A percentile compares a stretch with the other conserved stretches of the same genome.
These are phyloP conservation scores for Amanita rimosa DNA, from an alignment of 768 basidiomycete genomes.

Conservation along the genomic window DNA sequence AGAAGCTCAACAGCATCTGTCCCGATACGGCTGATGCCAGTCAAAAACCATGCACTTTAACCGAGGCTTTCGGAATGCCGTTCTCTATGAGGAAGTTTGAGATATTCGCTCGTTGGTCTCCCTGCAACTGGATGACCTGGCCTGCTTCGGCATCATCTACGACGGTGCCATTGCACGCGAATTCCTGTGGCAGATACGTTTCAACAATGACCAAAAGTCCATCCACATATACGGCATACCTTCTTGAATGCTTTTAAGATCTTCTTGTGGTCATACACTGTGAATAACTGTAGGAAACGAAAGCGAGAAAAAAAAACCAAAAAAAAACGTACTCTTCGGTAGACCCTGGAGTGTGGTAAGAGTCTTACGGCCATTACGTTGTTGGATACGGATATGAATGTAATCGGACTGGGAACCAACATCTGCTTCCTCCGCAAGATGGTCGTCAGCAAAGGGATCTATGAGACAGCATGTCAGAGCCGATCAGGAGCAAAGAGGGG, in stretches of 20 bases:
- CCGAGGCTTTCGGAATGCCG: conserved; percentile 63
- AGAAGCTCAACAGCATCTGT: too few species aligned
- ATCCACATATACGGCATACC: conserved; percentile 27
- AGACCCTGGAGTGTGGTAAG: conserved; percentile 95
- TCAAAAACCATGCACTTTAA: conserved; percentile 88
- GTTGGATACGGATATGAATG: conserved; percentile 96
- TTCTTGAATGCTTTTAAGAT: conserved; percentile 99
- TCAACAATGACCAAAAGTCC: background rate
- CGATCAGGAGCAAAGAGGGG: background rate
- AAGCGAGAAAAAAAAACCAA: conserved; percentile 15
- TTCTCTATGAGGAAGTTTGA: conserved; percentile 77
- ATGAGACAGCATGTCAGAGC: conserved; percentile 5
- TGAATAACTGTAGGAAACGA: conserved; percentile 5
- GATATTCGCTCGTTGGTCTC: conserved; percentile 92
- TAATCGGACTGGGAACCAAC: conserved; percentile 76
- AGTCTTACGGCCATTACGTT: conserved; percentile 98
- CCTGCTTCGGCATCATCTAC: conserved; percentile 95
- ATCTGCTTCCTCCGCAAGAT: conserved; percentile 60
- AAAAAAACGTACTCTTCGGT: conserved; percentile 61
- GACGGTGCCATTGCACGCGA: conserved; percentile 96
- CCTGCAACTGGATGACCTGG: conserved; percentile 96
- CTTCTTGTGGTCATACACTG: conserved; percentile 97
- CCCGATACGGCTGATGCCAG: background rate
- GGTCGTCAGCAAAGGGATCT: conserved; percentile 97
- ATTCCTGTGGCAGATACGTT: conserved; percentile 49